Evolutionary conservation across 768 basidiomycete genomes (phyloP).

Genomic region (Podaxis sp.): DNA sequence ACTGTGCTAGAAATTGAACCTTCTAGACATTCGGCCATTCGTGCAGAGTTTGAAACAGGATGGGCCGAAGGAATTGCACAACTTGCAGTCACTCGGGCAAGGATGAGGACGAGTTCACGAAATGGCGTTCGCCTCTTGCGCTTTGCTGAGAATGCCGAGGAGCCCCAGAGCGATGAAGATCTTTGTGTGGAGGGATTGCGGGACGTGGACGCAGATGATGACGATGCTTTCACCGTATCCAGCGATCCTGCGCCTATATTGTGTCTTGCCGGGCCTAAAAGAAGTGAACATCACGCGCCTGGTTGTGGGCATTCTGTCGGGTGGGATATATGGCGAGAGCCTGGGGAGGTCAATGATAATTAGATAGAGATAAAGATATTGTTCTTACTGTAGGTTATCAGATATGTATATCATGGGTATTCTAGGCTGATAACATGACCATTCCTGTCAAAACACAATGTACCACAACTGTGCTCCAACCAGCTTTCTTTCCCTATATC

Average conservation of each 20-base stretch:
- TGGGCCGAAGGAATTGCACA: slow-evolving; percentile 62
- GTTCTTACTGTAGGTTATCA: neutral
- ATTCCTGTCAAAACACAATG: neutral
- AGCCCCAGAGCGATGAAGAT: slow-evolving; percentile 18
- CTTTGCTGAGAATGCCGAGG: slow-evolving; percentile 29
- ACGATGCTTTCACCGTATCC: slow-evolving; percentile 25
- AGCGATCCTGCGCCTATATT: slow-evolving; percentile 32
- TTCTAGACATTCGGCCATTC: slow-evolving; percentile 40
- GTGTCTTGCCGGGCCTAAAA: slow-evolving; percentile 38
- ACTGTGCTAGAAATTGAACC: slow-evolving; percentile 27
- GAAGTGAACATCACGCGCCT: slow-evolving; percentile 29
- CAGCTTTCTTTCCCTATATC: neutral
- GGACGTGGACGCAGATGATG: slow-evolving; percentile 31
- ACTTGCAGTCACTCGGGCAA: slow-evolving; percentile 45
- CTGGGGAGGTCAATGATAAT: slow-evolving; percentile 16
- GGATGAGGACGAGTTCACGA: slow-evolving; percentile 45
- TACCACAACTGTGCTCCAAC: slow-evolving; percentile 3
- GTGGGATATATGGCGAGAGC: slow-evolving; percentile 33
- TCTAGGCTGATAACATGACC: neutral
- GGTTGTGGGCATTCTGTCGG: slow-evolving; percentile 43
- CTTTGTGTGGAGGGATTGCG: slow-evolving; percentile 36
- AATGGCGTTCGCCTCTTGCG: slow-evolving; percentile 47
- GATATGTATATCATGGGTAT: neutral
- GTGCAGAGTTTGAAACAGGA: slow-evolving; percentile 55
- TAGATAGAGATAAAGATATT: neutral